These are phyloP conservation scores for Triadica sebifera DNA, from an alignment of 345 rosid species.

Conservation along the genomic window DNA sequence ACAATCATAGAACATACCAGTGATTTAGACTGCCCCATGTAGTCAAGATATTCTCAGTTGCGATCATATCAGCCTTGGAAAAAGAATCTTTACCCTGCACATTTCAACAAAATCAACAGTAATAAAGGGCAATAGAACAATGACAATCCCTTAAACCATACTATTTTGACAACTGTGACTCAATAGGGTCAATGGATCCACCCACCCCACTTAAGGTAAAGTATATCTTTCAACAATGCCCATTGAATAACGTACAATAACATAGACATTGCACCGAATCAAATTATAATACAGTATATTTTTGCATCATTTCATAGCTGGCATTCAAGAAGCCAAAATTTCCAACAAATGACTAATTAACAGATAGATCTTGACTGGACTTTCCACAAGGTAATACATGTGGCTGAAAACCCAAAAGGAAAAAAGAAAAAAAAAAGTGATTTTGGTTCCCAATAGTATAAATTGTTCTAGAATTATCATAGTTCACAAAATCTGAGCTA, in stretches of 20 bases:
- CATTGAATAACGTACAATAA: neutral
- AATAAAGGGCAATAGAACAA: neutral
- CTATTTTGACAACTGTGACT: neutral
- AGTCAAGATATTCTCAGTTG: slow-evolving; percentile 8
- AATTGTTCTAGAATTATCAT: neutral
- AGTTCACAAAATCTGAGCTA: neutral
- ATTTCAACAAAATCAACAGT: slow-evolving; percentile 6
- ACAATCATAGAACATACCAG: slow-evolving; percentile 17
- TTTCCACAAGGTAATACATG: neutral
- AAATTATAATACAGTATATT: neutral
- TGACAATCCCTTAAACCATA: neutral
- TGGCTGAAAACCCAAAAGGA: neutral
- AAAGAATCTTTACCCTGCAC: slow-evolving; percentile 13
- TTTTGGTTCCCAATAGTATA: neutral
- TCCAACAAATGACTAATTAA: slow-evolving; percentile 17
- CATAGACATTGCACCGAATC: neutral
- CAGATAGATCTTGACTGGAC: neutral
- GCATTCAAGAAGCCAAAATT: slow-evolving; percentile 1
- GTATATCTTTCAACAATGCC: neutral
- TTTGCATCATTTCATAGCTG: neutral
- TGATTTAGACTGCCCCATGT: slow-evolving; percentile 14
- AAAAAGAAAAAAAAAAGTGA: neutral
- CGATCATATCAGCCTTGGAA: slow-evolving; percentile 6
- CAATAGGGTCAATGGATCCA: neutral
- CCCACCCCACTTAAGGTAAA: neutral